A percentile compares a stretch with the other conserved stretches of the same genome.
These are phyloP conservation scores for Aspergillus sclerotiicarbonarius DNA, from an alignment of 495 filamentous ascomycete species.

Conservation along the genomic window DNA sequence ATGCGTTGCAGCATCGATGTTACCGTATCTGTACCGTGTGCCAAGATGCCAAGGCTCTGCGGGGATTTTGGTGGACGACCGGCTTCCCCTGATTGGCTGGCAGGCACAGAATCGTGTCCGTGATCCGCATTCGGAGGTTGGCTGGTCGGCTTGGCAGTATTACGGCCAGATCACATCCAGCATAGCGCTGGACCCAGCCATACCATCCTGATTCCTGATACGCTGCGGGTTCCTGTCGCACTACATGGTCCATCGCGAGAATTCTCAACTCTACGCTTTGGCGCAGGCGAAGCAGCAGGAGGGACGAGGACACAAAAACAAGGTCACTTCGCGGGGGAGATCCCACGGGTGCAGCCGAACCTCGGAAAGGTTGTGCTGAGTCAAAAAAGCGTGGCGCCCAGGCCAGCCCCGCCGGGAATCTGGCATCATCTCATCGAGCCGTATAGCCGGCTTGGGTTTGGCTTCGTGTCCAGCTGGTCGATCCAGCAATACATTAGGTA, in stretches of 20 bases:
- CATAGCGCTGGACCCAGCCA: background rate
- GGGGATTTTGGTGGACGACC: slow-evolving; percentile 17
- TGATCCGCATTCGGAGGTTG: slow-evolving; percentile 31
- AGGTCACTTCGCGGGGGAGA: no score
- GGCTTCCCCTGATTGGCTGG: slow-evolving; percentile 19
- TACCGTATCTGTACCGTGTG: slow-evolving; percentile 27
- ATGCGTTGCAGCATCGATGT: background rate
- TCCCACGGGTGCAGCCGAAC: background rate
- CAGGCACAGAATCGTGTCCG: slow-evolving; percentile 3
- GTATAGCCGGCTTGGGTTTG: slow-evolving; percentile 1
- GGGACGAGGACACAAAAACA: no score
- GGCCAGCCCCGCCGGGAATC: slow-evolving; percentile 37
- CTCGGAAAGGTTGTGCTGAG: background rate
- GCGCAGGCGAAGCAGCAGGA: no score
- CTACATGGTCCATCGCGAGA: background rate
- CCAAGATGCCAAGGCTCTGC: slow-evolving; percentile 40
- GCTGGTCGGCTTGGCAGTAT: slow-evolving; percentile 20
- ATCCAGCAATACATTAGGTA: slow-evolving; percentile 13
- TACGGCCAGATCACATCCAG: slow-evolving; percentile 5
- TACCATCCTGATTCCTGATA: background rate
- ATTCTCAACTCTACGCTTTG: no score
- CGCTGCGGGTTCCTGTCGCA: background rate
- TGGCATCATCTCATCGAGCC: slow-evolving; percentile 18
- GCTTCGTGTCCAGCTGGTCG: slow-evolving; percentile 8
- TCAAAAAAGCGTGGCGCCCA: slow-evolving; percentile 1